phyloP scores from a whole-genome alignment of 1,139 yeast genomes.

The Scheffersomyces illinoinensis region DNA sequence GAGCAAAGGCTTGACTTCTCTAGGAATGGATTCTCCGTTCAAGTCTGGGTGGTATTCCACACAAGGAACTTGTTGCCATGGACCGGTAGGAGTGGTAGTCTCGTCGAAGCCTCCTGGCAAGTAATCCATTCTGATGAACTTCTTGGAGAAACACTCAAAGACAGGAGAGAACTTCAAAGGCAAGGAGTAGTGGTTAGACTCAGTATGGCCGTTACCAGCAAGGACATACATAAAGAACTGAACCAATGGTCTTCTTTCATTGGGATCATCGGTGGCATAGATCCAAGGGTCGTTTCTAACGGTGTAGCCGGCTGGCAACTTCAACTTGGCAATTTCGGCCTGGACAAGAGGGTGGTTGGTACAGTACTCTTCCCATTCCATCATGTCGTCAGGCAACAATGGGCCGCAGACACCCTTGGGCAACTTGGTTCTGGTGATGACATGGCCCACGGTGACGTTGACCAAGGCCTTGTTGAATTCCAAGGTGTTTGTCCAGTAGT shows the following conservation, averaged over 20 bases:
- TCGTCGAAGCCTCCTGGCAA: constrained; percentile 75
- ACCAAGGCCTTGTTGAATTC: constrained; percentile 73
- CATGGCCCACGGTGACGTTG: constrained; percentile 63
- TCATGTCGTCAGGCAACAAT: constrained; percentile 67
- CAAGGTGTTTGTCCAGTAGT: constrained; percentile 60
- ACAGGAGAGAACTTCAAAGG: constrained; percentile 85
- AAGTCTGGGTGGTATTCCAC: constrained; percentile 77
- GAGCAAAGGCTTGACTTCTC: constrained; percentile 76
- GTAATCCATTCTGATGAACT: constrained; percentile 75
- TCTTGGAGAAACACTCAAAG: constrained; percentile 63
- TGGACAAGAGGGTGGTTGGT: constrained; percentile 56
- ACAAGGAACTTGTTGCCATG: constrained; percentile 60
- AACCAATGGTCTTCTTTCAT: constrained; percentile 60
- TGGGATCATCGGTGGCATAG: constrained; percentile 74
- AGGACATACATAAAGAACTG: constrained; percentile 81
- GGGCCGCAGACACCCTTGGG: constrained; percentile 76
- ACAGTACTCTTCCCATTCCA: constrained; percentile 53
- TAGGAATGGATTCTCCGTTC: constrained; percentile 52
- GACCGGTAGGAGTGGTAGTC: constrained; percentile 56
- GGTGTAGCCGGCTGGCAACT: constrained; percentile 53
- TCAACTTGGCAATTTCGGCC: constrained; percentile 66
- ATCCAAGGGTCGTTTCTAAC: constrained; percentile 85
- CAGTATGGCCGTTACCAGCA: constrained; percentile 66
- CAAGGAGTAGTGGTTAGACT: constrained; percentile 81
- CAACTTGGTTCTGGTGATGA: constrained; percentile 57